phyloP scores from a whole-genome alignment of 192 early-diverging fungal species.

The Coemansia asiatica region DNA sequence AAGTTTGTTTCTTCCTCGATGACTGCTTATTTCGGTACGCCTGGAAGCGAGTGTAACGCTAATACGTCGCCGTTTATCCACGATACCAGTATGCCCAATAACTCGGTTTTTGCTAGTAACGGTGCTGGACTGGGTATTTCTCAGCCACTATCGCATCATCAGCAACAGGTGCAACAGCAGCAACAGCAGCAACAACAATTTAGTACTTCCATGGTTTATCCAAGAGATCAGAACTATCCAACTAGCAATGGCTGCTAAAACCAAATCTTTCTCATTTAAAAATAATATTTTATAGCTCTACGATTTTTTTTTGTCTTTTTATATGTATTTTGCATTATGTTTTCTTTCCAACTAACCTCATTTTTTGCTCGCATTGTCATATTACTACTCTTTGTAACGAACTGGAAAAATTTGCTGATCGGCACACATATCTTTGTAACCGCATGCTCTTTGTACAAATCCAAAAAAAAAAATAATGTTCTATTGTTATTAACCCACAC shows the following conservation, averaged over 20 bases:
- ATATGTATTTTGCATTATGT: background rate
- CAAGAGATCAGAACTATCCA: background rate
- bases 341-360: no score
- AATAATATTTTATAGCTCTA: background rate
- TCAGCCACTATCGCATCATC: background rate
- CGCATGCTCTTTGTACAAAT: background rate
- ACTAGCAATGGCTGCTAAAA: background rate
- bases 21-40: constrained; percentile 35
- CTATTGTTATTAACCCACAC: no score
- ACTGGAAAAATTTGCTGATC: background rate
- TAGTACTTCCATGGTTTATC: constrained; percentile 1
- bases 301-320: background rate
- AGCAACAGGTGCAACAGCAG: background rate
- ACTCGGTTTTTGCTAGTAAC: background rate
- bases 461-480: background rate
- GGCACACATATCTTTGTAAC: background rate
- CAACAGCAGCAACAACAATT: background rate
- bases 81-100: background rate
- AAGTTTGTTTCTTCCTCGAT: constrained; percentile 16
- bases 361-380: no score
- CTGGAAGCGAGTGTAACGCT: constrained; percentile 1
- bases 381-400: no score
- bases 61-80: constrained; percentile 5
- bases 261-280: background rate
- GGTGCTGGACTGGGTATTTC: background rate